Evolutionary conservation across 2,329 filamentous ascomycete genomes (phyloP), one percentile per base, ranked within the genome.

Genomic region (Stagonosporopsis vannaccii): DNA sequence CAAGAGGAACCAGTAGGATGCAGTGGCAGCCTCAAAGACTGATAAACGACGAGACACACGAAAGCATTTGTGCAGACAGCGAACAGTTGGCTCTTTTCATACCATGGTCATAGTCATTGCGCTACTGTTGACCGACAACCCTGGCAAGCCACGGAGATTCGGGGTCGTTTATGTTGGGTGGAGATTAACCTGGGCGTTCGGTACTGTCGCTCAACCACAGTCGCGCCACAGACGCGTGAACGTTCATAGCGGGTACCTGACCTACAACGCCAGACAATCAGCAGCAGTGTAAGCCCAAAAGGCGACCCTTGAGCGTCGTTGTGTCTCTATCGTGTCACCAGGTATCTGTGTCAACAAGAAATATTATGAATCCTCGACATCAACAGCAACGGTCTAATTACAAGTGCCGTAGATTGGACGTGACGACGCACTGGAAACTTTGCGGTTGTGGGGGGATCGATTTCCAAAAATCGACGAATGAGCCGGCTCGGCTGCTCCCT

Each of bases 121-220:
- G 42, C 53, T 56, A 56, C 39, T 45, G n/a, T 30, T 32, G 43
- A 28, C 22, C 47, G 33, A 25, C 19, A 46, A 25, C 33, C 58
- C 47, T 56, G 51, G 43, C 60, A 59, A 46, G 41, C 50, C 51
- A 37, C 41, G 15, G 51, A 44, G 35, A 20, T 35, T 50, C 43
- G 42, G 54, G 28, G 39, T 25, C 45, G 32, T 50, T 37, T 46
- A 52, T 51, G 42, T 45, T 45, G 26, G 41, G 55, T 59, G 58
- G 60, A 61, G 48, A 61, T 63, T 59, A 40, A 39, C 45, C 47
- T 51, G 25, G 48, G 43, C 49, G 43, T 42, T 50, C 46, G 30
- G 36, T 33, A 28, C 35, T 30, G 20, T 46, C 36, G 35, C 46
- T 46, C 36, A 36, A 50, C 26, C 12, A 28, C 9, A 40, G 35